These are phyloP conservation scores for Biscutella laevigata DNA, from an alignment of 441 rosid species.

Conservation along the genomic window DNA sequence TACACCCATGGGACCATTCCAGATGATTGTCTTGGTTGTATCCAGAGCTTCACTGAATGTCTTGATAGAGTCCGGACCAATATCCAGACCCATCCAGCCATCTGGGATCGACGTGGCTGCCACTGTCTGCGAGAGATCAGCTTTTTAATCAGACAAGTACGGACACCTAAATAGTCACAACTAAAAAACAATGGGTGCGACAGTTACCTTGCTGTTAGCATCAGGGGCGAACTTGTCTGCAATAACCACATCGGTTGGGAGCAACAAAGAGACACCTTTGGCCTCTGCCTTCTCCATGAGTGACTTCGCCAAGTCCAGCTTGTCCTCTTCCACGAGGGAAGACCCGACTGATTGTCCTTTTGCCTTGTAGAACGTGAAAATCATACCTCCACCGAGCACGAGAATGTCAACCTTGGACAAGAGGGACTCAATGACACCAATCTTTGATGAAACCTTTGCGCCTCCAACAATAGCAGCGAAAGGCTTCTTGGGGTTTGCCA, in stretches of 20 bases:
- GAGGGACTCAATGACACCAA: constrained; percentile 85
- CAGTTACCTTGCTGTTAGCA: constrained; percentile 77
- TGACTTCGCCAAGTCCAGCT: constrained; percentile 66
- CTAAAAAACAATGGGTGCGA: background rate
- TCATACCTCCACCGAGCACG: constrained; percentile 90
- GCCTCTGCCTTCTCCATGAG: constrained; percentile 80
- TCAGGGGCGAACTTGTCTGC: constrained; percentile 83
- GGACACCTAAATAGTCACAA: no score
- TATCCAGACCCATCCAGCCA: constrained; percentile 96
- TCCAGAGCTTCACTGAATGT: constrained; percentile 62
- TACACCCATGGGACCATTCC: constrained; percentile 99
- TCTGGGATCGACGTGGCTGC: constrained; percentile 70
- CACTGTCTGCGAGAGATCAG: constrained; percentile 50
- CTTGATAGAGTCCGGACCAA: constrained; percentile 82
- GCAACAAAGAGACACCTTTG: constrained; percentile 67
- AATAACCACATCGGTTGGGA: constrained; percentile 77
- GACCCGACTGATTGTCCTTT: constrained; percentile 69
- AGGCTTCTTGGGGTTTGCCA: constrained; percentile 84
- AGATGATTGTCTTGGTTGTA: constrained; percentile 68
- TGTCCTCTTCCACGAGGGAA: constrained; percentile 89
- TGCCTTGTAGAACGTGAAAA: constrained; percentile 84
- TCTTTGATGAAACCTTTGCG: constrained; percentile 80
- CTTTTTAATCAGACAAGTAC: background rate
- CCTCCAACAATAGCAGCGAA: constrained; percentile 97
- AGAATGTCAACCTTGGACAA: constrained; percentile 61